These are phyloP conservation scores for Botrytis fragariae DNA, from an alignment of 2,329 filamentous ascomycete genomes.

Conservation along the genomic window DNA sequence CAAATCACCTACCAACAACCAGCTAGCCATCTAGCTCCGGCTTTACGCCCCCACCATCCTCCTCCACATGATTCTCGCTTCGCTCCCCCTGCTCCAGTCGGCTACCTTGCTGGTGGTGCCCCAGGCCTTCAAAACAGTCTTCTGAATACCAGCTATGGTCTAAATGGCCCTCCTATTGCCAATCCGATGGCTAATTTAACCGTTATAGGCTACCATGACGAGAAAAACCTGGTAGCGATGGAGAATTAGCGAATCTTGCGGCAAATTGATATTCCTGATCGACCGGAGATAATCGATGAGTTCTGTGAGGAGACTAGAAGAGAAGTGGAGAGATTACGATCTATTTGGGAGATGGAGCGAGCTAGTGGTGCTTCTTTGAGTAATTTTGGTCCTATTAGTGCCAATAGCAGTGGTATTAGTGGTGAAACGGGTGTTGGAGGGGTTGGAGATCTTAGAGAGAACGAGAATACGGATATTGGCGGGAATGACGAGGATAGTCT, in stretches of 20 bases:
- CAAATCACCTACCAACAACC: background rate
- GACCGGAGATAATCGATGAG: background rate
- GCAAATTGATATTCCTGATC: background rate
- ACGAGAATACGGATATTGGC: background rate
- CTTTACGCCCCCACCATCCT: background rate
- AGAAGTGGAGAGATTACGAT: background rate
- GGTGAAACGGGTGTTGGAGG: background rate
- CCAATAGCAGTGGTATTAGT: accelerated
- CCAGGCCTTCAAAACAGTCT: background rate
- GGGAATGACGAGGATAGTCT: background rate
- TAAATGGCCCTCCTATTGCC: background rate
- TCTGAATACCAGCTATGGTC: background rate
- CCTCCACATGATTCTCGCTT: background rate
- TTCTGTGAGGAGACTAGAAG: background rate
- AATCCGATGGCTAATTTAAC: background rate
- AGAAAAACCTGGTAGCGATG: background rate
- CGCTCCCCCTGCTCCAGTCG: background rate
- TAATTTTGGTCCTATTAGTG: accelerated
- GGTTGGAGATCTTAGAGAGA: no score
- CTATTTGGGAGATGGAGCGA: background rate
- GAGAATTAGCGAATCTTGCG: background rate
- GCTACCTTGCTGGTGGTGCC: background rate
- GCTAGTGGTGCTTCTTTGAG: background rate
- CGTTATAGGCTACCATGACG: background rate
- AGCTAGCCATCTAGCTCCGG: no score